Percentiles rank a stretch among this genome's conserved stretches.
Conservation (phyloP, 441 rosid genomes). For the Rhodomyrtus psidioides region DNA sequence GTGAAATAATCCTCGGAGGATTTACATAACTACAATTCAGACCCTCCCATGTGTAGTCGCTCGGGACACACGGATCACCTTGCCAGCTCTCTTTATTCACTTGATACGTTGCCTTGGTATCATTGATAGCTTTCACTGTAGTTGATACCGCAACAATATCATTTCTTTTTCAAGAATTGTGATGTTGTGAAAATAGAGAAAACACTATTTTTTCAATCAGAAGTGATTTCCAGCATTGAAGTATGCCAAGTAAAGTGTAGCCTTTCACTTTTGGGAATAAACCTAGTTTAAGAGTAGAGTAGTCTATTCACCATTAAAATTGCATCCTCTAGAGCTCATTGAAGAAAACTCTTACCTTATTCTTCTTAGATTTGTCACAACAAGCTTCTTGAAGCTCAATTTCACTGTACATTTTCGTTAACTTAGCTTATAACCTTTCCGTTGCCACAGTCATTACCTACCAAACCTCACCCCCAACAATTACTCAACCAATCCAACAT, state of each 20-base stretch:
- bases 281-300: not conserved
- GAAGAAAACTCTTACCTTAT: not conserved
- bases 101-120: slow-evolving; percentile 24
- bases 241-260: not conserved
- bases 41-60: slow-evolving; percentile 43
- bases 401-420: not conserved
- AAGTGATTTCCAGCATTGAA: not conserved
- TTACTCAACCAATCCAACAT: not conserved
- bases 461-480: not conserved
- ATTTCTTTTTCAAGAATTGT: not conserved
- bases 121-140: slow-evolving; percentile 32
- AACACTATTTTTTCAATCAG: not conserved
- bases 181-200: not conserved
- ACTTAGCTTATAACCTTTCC: not conserved
- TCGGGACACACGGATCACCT: slow-evolving; percentile 64
- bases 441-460: not conserved
- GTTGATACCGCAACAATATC: not conserved
- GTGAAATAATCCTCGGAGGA: no score
- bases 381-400: not conserved
- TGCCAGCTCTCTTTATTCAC: slow-evolving; percentile 29
- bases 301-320: not conserved
- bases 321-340: not conserved
- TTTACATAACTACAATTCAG: slow-evolving; percentile 25
- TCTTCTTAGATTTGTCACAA: not conserved
- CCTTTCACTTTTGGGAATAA: not conserved